Conservation (phyloP, 495 filamentous ascomycete species). For the Talaromyces trachyspermus region DNA sequence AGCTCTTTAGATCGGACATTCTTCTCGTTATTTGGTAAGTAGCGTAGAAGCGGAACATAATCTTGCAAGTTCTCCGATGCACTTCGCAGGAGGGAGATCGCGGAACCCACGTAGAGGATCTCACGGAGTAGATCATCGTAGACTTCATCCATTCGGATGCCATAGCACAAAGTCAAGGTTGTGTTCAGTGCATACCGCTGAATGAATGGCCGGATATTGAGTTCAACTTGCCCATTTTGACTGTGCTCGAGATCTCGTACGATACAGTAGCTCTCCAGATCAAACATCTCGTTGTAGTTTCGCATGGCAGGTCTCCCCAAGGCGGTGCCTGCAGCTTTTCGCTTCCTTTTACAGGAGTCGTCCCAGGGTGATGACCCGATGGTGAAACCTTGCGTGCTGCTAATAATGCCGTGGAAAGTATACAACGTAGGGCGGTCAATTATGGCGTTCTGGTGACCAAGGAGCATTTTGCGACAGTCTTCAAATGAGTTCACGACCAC, state of each 20-base stretch:
- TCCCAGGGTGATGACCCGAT: constrained; percentile 44
- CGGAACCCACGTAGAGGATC: constrained; percentile 43
- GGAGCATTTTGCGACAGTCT: constrained; percentile 37
- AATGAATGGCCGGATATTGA: constrained; percentile 36
- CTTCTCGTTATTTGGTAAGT: constrained; percentile 42
- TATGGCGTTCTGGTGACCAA: constrained; percentile 38
- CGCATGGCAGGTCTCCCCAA: constrained; percentile 37
- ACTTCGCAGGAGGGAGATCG: constrained; percentile 40
- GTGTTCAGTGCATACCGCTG: constrained; percentile 46
- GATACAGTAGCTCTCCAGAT: constrained; percentile 44
- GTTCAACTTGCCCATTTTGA: constrained; percentile 25
- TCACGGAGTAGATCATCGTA: constrained; percentile 42
- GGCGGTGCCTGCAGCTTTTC: constrained; percentile 42
- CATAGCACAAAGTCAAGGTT: constrained; percentile 45
- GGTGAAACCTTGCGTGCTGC: constrained; percentile 37
- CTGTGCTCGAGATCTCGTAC: constrained; percentile 39
- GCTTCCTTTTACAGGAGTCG: constrained; percentile 44
- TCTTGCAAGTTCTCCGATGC: constrained; percentile 46
- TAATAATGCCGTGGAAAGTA: constrained; percentile 43
- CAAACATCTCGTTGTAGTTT: constrained; percentile 44
- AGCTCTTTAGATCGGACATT: constrained; percentile 37
- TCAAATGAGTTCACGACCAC: constrained; percentile 44
- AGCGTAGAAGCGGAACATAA: constrained; percentile 40
- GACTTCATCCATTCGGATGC: constrained; percentile 46
- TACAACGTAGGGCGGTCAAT: constrained; percentile 42